Evolutionary conservation across 2,329 filamentous ascomycete genomes (phyloP), one percentile per base, ranked within the genome.

Genomic region (Tolypocladium guangdongense): DNA sequence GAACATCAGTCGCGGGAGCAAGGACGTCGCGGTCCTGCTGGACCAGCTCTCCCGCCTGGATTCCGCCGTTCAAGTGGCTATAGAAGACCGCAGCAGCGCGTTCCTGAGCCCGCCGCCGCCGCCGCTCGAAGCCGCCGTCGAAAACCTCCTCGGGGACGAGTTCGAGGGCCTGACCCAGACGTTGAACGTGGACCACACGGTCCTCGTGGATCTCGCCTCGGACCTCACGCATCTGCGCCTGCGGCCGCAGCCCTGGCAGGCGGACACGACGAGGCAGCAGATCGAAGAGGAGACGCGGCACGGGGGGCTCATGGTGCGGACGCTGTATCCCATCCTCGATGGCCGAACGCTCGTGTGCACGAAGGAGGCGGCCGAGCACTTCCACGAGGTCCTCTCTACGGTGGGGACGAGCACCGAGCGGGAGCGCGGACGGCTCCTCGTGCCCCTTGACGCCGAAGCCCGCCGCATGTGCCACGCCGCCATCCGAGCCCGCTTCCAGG

Each of bases 161-260:
- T 57, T 68, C 16, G 62, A 59, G 18, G 59, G 61, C 10, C 67
- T 73, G 20, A 70, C 70, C 5, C 20, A 57, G 0, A 70, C 66
- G 5, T 54, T 74, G 22, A 74, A 73, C 54, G 60, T 74, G 51
- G 71, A 74, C 45, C 71, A 72, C 52, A 71, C 71, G 7, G 64
- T 72, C 41, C 66, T 74, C 16, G 66, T 73, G 41, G 67, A 71
- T 43, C 62, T 74, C 32, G 64, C 70, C 36, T 72, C 71, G 1
- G 71, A 74, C 50, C 62, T 72, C 14, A 73, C 70, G 1, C 71
- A 74, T 39, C 54, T 61, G 10, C 52, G 57, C 3, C 66, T 72
- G 7, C 56, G 64, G 20, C 63, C 66, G 0, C 60, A 67, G 52
- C 60, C 63, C 4, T 71, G 67, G 64, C 67, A 71, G 46, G 63